Evolutionary conservation across 2,329 filamentous ascomycete species (phyloP), one percentile per base, ranked within the genome.

Genomic region (Pseudogymnoascus sp.): DNA sequence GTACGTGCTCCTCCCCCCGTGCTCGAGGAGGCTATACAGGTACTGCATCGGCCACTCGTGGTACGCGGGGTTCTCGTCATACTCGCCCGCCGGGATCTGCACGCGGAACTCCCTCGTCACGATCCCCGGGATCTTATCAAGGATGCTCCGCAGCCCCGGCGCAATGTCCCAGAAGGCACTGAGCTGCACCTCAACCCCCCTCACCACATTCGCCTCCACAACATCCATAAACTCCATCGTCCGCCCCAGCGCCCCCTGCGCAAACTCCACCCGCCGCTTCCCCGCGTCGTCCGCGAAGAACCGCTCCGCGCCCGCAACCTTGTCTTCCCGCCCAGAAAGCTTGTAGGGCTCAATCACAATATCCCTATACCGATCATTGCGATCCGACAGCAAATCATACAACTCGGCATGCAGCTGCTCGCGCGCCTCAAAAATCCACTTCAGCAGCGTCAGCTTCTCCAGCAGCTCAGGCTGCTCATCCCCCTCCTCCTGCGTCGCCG

Each of bases 121-220:
- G 7, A 26, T 26, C 5, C 68, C 67, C 0, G 92, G 93, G 21
- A 97, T 87, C 70, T 89, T 89, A 65, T 96, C 90, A 10, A 96
- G 82, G 56, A 97, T 80, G 14, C 86, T 82, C 26, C 88, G 81
- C 0, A 99, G 81, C 3, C 87, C 86, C 2, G 95, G 95, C 1
- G 93, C 93, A 70, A 97, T 96, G 72, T 99, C 95, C 95, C 95
- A 99, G 74, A 97, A 99, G 0, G 93, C 93, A 8, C 89, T 93
- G 2, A 97, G 82, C 76, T 97, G 95, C 63, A 91, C 85, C 73
- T 97, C 92, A 10, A 97, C 91, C 14, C 93, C 95, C 8, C 90
- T 86, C 19, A 87, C 86, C 21, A 96, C 93, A 63, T 95, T 95
- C 69, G 87, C 82, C 73, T 96, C 91, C 31, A 97, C 85, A 6